Evolutionary conservation across 23 red algal species (phyloP).

Genomic region (Gracilaria domingensis): DNA sequence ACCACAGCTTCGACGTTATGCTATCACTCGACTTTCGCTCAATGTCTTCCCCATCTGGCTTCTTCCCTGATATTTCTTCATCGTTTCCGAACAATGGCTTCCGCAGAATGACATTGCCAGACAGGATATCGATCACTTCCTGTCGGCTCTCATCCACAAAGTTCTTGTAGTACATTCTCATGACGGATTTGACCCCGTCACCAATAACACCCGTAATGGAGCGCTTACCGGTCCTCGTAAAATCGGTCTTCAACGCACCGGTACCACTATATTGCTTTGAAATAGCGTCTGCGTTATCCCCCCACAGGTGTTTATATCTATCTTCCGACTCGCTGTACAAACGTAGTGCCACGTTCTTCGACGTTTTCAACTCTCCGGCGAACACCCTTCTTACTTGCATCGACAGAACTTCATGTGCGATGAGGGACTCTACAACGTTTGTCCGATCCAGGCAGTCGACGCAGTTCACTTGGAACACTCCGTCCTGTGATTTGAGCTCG

Average conservation of each 20-base stretch:
- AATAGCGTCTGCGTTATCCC: conserved; percentile 93
- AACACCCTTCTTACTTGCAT: conserved; percentile 72
- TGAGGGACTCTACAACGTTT: conserved; percentile 89
- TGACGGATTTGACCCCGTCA: conserved; percentile 95
- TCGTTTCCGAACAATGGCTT: neutral
- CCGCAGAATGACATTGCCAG: conserved; percentile 77
- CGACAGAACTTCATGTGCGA: conserved; percentile 65
- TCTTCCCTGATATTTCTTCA: neutral
- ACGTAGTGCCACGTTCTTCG: conserved; percentile 22
- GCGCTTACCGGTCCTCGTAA: conserved; percentile 94
- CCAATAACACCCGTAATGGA: conserved; percentile 90
- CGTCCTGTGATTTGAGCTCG: conserved; percentile 55
- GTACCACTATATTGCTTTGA: conserved; percentile 97
- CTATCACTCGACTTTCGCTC: neutral
- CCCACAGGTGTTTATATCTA: conserved; percentile 92
- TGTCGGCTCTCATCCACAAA: conserved; percentile 99
- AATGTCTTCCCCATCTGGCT: neutral
- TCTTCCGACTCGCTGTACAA: conserved; percentile 80
- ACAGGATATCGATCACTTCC: conserved; percentile 92
- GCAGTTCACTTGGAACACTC: conserved; percentile 98
- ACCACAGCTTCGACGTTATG: conserved; percentile 29
- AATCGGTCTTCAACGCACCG: conserved; percentile 94
- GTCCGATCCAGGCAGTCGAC: conserved; percentile 98
- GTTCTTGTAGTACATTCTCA: conserved; percentile 99
- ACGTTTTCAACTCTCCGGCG: conserved; percentile 1